These are phyloP conservation scores for Pseudocercospora fijiensis DNA, from an alignment of 2,329 filamentous ascomycete genomes.

Conservation along the genomic window DNA sequence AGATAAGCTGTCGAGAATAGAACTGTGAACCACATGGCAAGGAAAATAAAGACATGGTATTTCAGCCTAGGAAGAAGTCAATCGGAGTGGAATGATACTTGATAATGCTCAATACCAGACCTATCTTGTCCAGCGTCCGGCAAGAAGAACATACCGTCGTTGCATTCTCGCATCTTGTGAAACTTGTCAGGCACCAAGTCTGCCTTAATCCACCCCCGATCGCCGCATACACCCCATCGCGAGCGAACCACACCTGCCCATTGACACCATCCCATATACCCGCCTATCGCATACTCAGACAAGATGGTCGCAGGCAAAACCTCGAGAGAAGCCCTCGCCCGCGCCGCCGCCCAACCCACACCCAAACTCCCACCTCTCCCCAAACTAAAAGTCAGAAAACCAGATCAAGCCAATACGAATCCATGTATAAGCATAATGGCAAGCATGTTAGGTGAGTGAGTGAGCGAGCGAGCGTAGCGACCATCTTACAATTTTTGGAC, in stretches of 20 bases:
- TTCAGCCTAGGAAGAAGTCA: no score
- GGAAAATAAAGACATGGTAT: no score
- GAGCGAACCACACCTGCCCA: not conserved
- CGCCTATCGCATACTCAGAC: not conserved
- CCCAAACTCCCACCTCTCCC: conserved; percentile 59
- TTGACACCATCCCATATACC: not conserved
- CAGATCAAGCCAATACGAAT: conserved; percentile 62
- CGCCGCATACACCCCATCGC: not conserved
- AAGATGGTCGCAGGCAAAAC: conserved; percentile 40
- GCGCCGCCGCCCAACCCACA: conserved; percentile 32
- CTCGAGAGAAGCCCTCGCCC: conserved; percentile 31
- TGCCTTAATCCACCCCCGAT: not conserved
- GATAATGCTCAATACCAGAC: no score
- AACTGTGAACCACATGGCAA: not conserved
- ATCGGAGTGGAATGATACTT: no score
- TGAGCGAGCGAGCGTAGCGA: not conserved
- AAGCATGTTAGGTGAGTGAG: conserved; percentile 58
- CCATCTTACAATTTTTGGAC: not conserved
- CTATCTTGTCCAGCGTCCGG: no score
- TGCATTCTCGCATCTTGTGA: not conserved
- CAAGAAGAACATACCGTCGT: not conserved
- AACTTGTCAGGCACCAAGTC: not conserved
- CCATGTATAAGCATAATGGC: conserved; percentile 67
- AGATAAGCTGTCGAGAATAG: not conserved
- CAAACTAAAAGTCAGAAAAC: conserved; percentile 64